phyloP scores from a whole-genome alignment of 1,284 basidiomycete genomes.

The Cutaneotrichosporon arboriforme region DNA sequence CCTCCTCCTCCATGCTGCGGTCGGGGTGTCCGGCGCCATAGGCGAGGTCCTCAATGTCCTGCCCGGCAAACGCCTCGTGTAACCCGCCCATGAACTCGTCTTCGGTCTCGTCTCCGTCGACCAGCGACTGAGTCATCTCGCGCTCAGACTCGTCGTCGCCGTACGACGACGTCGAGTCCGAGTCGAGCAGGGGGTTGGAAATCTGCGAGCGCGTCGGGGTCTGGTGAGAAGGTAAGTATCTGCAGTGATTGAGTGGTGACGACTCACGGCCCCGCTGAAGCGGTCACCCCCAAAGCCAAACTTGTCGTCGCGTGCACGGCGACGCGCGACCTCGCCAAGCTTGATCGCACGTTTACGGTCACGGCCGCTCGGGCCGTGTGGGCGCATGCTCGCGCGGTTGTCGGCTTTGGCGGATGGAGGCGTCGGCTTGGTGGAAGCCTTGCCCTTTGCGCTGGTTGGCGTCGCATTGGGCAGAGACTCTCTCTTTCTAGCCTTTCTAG shows the following conservation, averaged over 20 bases:
- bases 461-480: constrained; percentile 5
- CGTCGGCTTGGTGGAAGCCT: constrained; percentile 9
- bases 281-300: constrained; percentile 29
- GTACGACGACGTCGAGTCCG: constrained; percentile 38
- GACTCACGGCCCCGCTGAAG: constrained; percentile 18
- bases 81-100: constrained; percentile 32
- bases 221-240: constrained; percentile 1
- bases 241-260: background rate
- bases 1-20: constrained; percentile 25
- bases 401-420: constrained; percentile 5
- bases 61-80: constrained; percentile 39
- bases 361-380: constrained; percentile 28
- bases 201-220: constrained; percentile 17
- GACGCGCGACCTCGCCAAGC: constrained; percentile 33
- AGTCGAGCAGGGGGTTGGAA: constrained; percentile 15
- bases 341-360: constrained; percentile 37
- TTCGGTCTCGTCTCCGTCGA: constrained; percentile 21
- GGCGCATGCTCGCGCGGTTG: constrained; percentile 7
- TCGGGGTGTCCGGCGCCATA: constrained; percentile 38
- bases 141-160: constrained; percentile 43
- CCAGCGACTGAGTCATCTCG: constrained; percentile 13
- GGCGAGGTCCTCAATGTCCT: constrained; percentile 44
- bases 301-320: constrained; percentile 41
- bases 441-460: constrained; percentile 8
- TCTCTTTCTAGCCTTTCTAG: constrained; percentile 13